Evolutionary conservation across 768 basidiomycete genomes (phyloP).

Genomic region (Pseudohyphozyma bogoriensis): DNA sequence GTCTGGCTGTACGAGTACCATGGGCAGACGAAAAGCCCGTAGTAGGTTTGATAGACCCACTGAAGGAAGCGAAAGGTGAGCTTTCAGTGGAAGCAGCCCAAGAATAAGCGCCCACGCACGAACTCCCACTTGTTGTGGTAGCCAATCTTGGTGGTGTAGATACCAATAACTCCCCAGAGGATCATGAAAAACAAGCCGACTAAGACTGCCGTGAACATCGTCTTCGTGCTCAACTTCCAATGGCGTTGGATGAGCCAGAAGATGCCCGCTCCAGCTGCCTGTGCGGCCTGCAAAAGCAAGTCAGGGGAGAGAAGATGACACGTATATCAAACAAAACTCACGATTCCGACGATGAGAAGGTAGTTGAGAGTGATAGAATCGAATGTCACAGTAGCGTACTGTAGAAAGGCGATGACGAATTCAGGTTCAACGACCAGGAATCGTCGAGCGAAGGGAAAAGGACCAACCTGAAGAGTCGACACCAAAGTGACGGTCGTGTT

Average conservation of each 20-base stretch:
- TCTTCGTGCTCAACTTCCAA: not conserved
- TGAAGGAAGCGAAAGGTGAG: not conserved
- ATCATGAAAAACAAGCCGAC: not conserved
- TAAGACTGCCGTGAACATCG: conserved; percentile 2
- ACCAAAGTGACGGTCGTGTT: not conserved
- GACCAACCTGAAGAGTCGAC: not conserved
- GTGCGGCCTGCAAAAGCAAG: too few relatives aligned
- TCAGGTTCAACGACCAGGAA: not conserved
- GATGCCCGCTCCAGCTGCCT: not conserved
- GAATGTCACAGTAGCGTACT: not conserved
- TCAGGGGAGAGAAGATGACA: too few relatives aligned
- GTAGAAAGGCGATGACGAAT: not conserved
- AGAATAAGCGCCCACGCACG: not conserved
- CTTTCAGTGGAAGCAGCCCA: too few relatives aligned
- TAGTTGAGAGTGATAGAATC: not conserved
- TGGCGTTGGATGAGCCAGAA: not conserved
- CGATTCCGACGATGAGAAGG: conserved; percentile 1
- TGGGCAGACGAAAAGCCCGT: conserved; percentile 34
- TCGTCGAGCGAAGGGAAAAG: not conserved
- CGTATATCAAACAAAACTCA: too few relatives aligned
- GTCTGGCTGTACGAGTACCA: conserved; percentile 32
- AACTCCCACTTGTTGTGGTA: not conserved
- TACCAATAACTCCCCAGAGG: not conserved
- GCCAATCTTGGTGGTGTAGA: not conserved
- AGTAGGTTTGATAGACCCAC: not conserved